Evolutionary conservation across 768 basidiomycete species (phyloP).

Genomic region (Leccinum ochraceum): DNA sequence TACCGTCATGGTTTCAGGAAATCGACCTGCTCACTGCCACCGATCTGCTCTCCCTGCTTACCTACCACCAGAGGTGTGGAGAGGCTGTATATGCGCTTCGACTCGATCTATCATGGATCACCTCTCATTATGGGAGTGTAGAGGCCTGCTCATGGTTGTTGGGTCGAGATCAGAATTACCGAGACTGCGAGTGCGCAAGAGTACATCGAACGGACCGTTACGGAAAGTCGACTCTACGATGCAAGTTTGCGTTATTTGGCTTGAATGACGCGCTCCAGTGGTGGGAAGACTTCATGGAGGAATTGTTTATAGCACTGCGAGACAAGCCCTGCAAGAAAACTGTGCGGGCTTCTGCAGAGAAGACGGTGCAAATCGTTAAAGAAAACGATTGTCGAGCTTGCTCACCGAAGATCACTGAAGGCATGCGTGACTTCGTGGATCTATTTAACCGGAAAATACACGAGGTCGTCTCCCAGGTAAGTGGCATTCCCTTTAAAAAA

Average conservation of each 20-base stretch:
- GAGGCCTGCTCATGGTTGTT: slow-evolving; percentile 14
- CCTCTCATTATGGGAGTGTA: neutral
- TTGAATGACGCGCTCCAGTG: slow-evolving; percentile 2
- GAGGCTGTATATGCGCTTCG: slow-evolving; percentile 10
- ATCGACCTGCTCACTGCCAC: slow-evolving; percentile 27
- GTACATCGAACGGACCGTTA: neutral
- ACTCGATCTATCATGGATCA: slow-evolving; percentile 14
- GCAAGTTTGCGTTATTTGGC: neutral
- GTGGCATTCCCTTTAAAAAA: too few relatives aligned
- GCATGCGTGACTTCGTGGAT: neutral
- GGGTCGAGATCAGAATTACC: neutral
- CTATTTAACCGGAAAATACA: neutral
- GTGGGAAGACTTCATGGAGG: slow-evolving; percentile 27
- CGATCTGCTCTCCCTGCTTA: slow-evolving; percentile 25
- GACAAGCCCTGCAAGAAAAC: slow-evolving; percentile 20
- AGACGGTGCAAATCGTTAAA: neutral
- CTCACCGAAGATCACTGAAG: neutral
- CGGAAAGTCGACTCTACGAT: neutral
- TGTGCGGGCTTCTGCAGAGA: slow-evolving; percentile 4
- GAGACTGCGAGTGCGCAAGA: neutral
- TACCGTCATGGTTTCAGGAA: slow-evolving; percentile 25
- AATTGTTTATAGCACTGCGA: slow-evolving; percentile 11
- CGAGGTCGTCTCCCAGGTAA: neutral
- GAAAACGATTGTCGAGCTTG: neutral
- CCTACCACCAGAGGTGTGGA: slow-evolving; percentile 21